Evolutionary conservation across 2,329 filamentous ascomycete genomes (phyloP), one percentile per base, ranked within the genome.

Genomic region (Capronia epimyces): DNA sequence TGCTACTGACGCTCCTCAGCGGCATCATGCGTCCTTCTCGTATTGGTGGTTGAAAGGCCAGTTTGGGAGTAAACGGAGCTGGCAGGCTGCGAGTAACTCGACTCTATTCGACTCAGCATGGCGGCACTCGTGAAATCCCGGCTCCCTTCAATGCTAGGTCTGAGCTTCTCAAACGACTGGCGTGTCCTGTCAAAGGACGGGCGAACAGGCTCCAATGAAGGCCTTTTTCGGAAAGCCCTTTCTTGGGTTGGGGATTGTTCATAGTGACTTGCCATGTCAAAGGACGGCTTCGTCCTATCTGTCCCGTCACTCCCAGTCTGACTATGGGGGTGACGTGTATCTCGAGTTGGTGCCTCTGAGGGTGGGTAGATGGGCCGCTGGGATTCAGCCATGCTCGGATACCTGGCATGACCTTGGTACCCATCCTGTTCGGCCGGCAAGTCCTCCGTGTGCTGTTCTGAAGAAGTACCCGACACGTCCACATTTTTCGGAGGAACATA

Each of bases 221-320:
- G 78, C 22, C 80, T 71, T 8, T 68, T 66, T 37, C 65, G 69
- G 52, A 39, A 36, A 7, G 49, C 15, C 44, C 45, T 55, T 16
- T 57, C 55, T 18, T 86, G 83, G 58, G 81, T 66, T 13, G 83
- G 83, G 59, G 75, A 72, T 55, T 82, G 78, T 61, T 81, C 80
- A 43, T 77, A 73, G 46, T 65, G 60, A 55, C 67, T 39, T 1
- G 49, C 21, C 21, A 54, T 48, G 27, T 63, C 59, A 41, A 62
- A 48, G 2, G 60, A 62, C 9, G 56, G 59, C 27, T 51, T 56
- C 18, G 89, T 94, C 67, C 89, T 94, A 62, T 94, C 90, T 43
- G 93, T 96, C 55, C 89, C 91, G 68, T 95, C 90, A 70, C 90
- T 96, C 54, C 89, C 89, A 62, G 91, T 94, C 65, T 95, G 88